Evolutionary conservation across 176 grass and related monocot species (phyloP), one percentile per base, ranked within the genome.

Genomic region (Juncus inflexus): DNA sequence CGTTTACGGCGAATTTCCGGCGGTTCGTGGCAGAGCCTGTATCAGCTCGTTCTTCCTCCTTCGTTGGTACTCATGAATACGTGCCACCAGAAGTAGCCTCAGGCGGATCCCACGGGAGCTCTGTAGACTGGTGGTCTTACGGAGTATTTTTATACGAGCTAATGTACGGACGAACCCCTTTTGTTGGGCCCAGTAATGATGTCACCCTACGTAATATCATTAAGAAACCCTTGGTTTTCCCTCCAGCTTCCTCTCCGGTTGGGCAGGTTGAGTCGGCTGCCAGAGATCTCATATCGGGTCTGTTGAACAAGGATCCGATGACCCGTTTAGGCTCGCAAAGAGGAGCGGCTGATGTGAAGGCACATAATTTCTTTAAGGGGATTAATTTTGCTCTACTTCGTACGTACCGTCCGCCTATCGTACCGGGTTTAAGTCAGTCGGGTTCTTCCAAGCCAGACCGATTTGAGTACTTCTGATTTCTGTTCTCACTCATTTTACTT

Each of bases 1-100:
- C 10, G 9, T 5, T 9, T 6, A 6, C 61, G 39, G 2, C 42
- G 12, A 55, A 56, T 1, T 11, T 37, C 7, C 83, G 80, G 2
- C 63, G 57, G 77, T 92, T 99, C 74, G 88, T 99, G 5, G 94
- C 88, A 2, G 94, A 99, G 75, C 94, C 94, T 0, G 72, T 89
- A 40, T 73, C 77, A 40, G 94, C 88, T 14, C 79, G 88, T 16
- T 99, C 94, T 3, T 77, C 71, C 64, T 91, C 88, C 3, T 99
- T 91, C 72, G 94, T 99, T 37, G 94, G 94, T 2, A 99, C 94
- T 12, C 94, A 92, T 77, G 94, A 99, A 74, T 99, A 99, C 72
- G 88, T 99, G 16, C 82, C 88, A 5, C 88, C 94, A 5, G 94
- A 99, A 72, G 83, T 92, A 0, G 94, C 88, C 40, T 38, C 82